phyloP scores from a whole-genome alignment of 305 asterid genomes.

The Euphrasia arctica region DNA sequence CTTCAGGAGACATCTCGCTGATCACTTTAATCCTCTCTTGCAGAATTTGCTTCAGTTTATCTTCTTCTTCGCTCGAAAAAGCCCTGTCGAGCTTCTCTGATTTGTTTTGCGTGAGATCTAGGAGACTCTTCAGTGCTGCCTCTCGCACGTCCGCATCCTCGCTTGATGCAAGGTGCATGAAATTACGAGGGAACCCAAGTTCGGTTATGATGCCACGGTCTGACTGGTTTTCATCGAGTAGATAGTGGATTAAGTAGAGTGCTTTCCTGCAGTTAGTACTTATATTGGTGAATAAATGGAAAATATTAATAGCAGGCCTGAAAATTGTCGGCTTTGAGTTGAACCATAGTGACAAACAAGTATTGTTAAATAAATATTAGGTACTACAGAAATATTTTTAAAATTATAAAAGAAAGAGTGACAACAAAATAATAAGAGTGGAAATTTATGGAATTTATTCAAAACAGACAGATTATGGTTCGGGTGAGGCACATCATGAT shows the following conservation, averaged over 20 bases:
- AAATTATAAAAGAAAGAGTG: no score
- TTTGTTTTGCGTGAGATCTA: conserved; percentile 49
- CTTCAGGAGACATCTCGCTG: conserved; percentile 64
- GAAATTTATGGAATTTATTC: no score
- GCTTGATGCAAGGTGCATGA: conserved; percentile 72
- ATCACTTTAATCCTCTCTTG: conserved; percentile 63
- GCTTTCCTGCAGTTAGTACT: conserved; percentile 67
- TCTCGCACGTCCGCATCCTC: conserved; percentile 74
- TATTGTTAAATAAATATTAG: no score
- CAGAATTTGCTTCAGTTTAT: conserved; percentile 58
- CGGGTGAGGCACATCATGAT: no score
- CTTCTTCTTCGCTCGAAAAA: conserved; percentile 33
- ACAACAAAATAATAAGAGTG: no score
- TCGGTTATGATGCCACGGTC: conserved; percentile 52
- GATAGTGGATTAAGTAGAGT: conserved; percentile 62
- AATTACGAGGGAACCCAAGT: conserved; percentile 63
- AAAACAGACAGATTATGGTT: no score
- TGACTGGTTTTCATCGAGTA: conserved; percentile 52
- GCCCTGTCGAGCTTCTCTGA: conserved; percentile 26
- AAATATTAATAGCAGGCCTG: not conserved
- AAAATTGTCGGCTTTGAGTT: not conserved
- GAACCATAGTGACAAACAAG: not conserved
- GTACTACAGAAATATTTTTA: no score
- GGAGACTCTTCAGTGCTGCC: conserved; percentile 73
- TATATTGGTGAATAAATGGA: not conserved